Evolutionary conservation across 2,329 filamentous ascomycete genomes (phyloP), one percentile per base, ranked within the genome.

Genomic region (Cordyceps pruinosa): DNA sequence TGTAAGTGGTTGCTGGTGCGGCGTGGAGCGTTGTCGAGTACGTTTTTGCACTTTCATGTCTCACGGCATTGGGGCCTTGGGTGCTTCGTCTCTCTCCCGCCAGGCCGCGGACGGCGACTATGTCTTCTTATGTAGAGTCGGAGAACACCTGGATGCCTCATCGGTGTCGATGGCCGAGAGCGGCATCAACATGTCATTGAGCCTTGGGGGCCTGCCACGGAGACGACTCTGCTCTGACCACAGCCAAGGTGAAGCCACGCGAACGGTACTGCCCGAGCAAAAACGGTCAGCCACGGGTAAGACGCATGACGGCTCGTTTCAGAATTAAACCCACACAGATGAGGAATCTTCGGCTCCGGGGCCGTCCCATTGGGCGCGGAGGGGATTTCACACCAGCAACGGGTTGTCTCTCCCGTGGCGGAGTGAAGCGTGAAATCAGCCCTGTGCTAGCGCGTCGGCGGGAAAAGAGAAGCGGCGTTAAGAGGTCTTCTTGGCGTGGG

Each of bases 41-140:
- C 35, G 9, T 23, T 54, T 30, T 21, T 54, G 49, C 26, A 58
- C 21, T 42, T 42, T 47, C 56, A 58, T 54, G 25, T 46, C 41
- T 46, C 55, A 46, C 52, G 37, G 21, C 15, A 26, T 8, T n/a
- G n/a, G 23, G 32, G 5, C 51, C 15, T 9, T n/a, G 19, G 13
- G 25, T 17, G 6, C 15, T n/a, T n/a, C n/a, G n/a, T n/a, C n/a
- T n/a, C n/a, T n/a, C n/a, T 45, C 21, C 28, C 21, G 10, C 9
- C n/a, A n/a, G 30, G 30, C 6, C 26, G 9, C 9, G 35, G 51
- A 37, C 30, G 39, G 12, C 2, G 23, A 17, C n/a, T 17, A 5
- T 26, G 45, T 28, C 6, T 39, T 41, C 6, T 49, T 30, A 44
- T 35, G 12, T 45, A 26, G 10, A 30, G 15, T 49, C 19, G 17